Conservation (phyloP, 2,329 filamentous ascomycete species). For the Talaromyces atroroseus region DNA sequence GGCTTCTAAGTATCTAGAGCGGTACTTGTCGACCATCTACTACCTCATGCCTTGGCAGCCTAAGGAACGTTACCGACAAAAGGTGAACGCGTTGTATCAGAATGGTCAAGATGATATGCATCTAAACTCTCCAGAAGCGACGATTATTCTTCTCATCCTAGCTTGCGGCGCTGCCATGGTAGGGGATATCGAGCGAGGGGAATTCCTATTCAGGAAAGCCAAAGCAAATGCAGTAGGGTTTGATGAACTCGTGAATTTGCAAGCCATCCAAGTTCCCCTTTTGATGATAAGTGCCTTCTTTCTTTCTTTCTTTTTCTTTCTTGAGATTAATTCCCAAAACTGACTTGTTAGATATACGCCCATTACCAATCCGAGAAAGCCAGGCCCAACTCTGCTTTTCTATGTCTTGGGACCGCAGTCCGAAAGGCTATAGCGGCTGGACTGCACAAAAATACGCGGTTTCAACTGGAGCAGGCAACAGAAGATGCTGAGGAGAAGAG, state of each 20-base stretch:
- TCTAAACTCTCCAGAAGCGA: slow-evolving; percentile 31
- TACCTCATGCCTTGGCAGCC: slow-evolving; percentile 33
- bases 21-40: slow-evolving; percentile 40
- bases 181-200: slow-evolving; percentile 36
- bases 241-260: slow-evolving; percentile 43
- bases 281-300: slow-evolving; percentile 41
- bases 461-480: slow-evolving; percentile 24
- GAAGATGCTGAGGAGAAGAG: slow-evolving; percentile 35
- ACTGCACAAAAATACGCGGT: slow-evolving; percentile 38
- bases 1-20: slow-evolving; percentile 34
- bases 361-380: slow-evolving; percentile 43
- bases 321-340: background rate
- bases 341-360: slow-evolving; percentile 26
- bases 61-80: slow-evolving; percentile 30
- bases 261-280: slow-evolving; percentile 40
- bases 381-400: slow-evolving; percentile 40
- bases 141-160: slow-evolving; percentile 35
- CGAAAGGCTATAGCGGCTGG: slow-evolving; percentile 42
- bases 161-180: slow-evolving; percentile 36
- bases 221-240: slow-evolving; percentile 33
- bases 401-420: slow-evolving; percentile 37
- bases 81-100: slow-evolving; percentile 33
- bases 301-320: background rate
- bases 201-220: slow-evolving; percentile 41
- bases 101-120: slow-evolving; percentile 25